A percentile compares a stretch with the other conserved stretches of the same genome.
phyloP scores from a whole-genome alignment of 768 basidiomycete genomes.

The Podaxis sp. region DNA sequence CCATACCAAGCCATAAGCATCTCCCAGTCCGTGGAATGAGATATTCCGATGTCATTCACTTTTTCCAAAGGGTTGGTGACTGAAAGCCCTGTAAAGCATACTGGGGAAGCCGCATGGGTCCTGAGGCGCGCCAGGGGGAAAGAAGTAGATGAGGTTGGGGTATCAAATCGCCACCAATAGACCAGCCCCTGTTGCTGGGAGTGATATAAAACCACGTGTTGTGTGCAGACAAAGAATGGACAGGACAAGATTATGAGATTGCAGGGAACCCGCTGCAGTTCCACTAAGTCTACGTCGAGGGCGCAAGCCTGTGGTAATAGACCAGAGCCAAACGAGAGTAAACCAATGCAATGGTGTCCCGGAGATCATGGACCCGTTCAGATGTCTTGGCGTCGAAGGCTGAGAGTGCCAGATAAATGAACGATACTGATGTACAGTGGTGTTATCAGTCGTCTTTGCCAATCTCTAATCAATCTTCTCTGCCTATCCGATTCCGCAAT shows the following conservation, averaged over 20 bases:
- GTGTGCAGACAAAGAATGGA: neutral
- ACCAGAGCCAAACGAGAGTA: neutral
- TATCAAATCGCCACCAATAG: neutral
- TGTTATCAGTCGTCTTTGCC: neutral
- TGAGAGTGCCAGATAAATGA: neutral
- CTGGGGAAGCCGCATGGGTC: neutral
- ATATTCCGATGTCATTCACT: neutral
- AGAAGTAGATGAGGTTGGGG: neutral
- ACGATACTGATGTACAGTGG: neutral
- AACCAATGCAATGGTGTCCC: neutral
- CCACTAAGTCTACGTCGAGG: neutral
- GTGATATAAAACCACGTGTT: neutral
- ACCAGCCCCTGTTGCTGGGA: neutral
- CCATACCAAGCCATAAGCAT: neutral
- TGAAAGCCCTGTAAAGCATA: neutral
- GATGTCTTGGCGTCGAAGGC: neutral
- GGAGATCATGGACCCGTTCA: neutral
- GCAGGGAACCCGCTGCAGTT: neutral
- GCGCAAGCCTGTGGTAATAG: neutral
- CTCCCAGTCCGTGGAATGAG: neutral
- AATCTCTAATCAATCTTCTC: constrained; percentile 4
- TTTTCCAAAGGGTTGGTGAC: neutral
- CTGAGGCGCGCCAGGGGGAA: neutral
- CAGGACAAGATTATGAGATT: neutral
- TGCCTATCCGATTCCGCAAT: neutral